Evolutionary conservation across 129 eudicot genomes (phyloP).

Genomic region (Escallonia rubra): DNA sequence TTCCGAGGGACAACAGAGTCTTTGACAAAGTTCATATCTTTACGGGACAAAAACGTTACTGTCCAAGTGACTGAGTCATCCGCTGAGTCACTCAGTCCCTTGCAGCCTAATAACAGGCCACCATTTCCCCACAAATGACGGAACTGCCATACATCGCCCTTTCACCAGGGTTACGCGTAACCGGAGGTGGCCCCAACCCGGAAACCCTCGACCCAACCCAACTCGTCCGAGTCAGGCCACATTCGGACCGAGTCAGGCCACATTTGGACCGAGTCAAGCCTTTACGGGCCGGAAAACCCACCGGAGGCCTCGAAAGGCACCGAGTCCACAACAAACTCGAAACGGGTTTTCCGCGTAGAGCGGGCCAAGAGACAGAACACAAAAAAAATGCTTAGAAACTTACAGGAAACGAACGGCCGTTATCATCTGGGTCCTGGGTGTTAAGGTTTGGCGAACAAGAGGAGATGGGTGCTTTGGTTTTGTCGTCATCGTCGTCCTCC

Average conservation of each 20-base stretch:
- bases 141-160: no score
- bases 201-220: background rate
- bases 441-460: conserved; percentile 16
- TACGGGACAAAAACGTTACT: no score
- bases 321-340: conserved; percentile 18
- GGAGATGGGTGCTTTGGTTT: conserved; percentile 24
- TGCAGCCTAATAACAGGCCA: background rate
- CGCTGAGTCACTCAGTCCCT: no score
- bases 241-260: conserved; percentile 20
- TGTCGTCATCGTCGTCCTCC: conserved; percentile 25
- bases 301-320: background rate
- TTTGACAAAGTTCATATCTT: background rate
- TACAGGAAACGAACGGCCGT: conserved; percentile 45
- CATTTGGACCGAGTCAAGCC: background rate
- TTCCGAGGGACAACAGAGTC: conserved; percentile 9
- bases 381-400: conserved; percentile 19
- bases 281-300: background rate
- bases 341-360: background rate
- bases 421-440: conserved; percentile 16
- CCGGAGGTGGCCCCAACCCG: conserved; percentile 19
- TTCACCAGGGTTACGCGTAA: background rate
- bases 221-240: conserved; percentile 18
- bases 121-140: background rate
- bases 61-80: no score
- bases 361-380: background rate